phyloP scores from a whole-genome alignment of 495 filamentous ascomycete genomes.

The Podospora appendiculata region DNA sequence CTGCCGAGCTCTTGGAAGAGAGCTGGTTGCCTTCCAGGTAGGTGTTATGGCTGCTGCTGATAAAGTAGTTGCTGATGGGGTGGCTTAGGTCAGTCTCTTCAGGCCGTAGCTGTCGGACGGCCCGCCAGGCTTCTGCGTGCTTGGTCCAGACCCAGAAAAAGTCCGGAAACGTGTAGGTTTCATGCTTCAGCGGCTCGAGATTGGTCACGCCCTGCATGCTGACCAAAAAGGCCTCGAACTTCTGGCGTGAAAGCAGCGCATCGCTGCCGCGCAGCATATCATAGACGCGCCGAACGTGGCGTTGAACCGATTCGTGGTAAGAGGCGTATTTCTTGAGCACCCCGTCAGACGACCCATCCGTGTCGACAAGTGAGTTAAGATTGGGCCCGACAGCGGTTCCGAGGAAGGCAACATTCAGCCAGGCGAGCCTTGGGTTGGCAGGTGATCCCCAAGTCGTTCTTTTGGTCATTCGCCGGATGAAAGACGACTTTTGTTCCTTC shows the following conservation, averaged over 20 bases:
- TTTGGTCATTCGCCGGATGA: slow-evolving; percentile 19
- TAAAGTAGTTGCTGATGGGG: slow-evolving; percentile 83
- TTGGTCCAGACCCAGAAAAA: slow-evolving; percentile 36
- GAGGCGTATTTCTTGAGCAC: background rate
- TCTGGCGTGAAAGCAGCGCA: slow-evolving; percentile 19
- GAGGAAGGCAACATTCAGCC: slow-evolving; percentile 14
- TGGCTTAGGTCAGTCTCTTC: slow-evolving; percentile 27
- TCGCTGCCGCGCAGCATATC: slow-evolving; percentile 19
- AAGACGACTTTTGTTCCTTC: slow-evolving; percentile 13
- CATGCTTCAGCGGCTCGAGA: slow-evolving; percentile 13
- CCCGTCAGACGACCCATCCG: background rate
- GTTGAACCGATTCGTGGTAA: slow-evolving; percentile 24
- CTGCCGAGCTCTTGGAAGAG: slow-evolving; percentile 67
- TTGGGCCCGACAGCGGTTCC: slow-evolving; percentile 1
- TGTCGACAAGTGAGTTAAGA: background rate
- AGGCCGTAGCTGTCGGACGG: slow-evolving; percentile 13
- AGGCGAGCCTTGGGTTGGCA: slow-evolving; percentile 9
- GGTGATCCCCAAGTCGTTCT: slow-evolving; percentile 14
- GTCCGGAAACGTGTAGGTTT: slow-evolving; percentile 29
- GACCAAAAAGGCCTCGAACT: slow-evolving; percentile 30
- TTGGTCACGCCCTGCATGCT: slow-evolving; percentile 26
- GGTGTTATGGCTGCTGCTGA: slow-evolving; percentile 78
- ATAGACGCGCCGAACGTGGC: slow-evolving; percentile 28
- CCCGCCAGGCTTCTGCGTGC: slow-evolving; percentile 25
- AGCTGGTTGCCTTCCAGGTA: slow-evolving; percentile 88